phyloP scores from a whole-genome alignment of 768 basidiomycete genomes.

The Leucocoprinus sp. region DNA sequence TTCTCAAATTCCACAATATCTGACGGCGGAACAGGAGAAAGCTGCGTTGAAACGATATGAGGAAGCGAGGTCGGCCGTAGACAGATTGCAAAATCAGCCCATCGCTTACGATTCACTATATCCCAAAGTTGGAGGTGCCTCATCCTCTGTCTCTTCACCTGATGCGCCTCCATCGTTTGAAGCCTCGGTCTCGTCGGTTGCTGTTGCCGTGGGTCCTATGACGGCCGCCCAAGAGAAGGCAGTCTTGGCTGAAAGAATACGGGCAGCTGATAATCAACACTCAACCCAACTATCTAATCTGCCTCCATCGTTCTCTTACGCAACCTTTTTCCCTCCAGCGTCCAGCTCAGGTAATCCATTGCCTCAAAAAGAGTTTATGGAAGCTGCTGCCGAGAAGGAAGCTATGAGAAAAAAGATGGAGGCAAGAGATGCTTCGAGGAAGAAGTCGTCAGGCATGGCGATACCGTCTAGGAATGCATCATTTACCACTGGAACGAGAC shows the following conservation, averaged over 20 bases:
- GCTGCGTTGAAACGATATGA: slow-evolving; percentile 59
- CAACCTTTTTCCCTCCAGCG: slow-evolving; percentile 12
- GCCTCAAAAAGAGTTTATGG: slow-evolving; percentile 19
- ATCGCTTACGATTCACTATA: slow-evolving; percentile 59
- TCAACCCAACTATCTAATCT: not conserved
- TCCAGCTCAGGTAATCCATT: slow-evolving; percentile 18
- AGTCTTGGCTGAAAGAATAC: slow-evolving; percentile 32
- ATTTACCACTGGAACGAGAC: not conserved
- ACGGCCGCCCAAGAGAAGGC: slow-evolving; percentile 61
- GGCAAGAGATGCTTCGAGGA: slow-evolving; percentile 36
- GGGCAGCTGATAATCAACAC: slow-evolving; percentile 41
- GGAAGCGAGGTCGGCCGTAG: slow-evolving; percentile 65
- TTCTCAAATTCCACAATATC: slow-evolving; percentile 36
- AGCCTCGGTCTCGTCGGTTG: slow-evolving; percentile 26
- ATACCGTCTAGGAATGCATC: slow-evolving; percentile 4
- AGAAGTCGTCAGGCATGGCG: slow-evolving; percentile 16
- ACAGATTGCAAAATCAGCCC: slow-evolving; percentile 45
- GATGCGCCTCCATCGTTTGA: slow-evolving; percentile 43
- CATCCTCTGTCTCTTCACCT: slow-evolving; percentile 23
- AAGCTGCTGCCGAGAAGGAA: slow-evolving; percentile 45
- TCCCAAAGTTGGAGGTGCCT: slow-evolving; percentile 27
- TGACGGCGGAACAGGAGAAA: slow-evolving; percentile 69
- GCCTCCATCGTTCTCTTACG: slow-evolving; percentile 12
- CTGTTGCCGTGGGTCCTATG: slow-evolving; percentile 27
- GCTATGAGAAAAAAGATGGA: slow-evolving; percentile 46